Evolutionary conservation across 1,139 yeast species (phyloP).

Genomic region (Yamadazyma siamensis): DNA sequence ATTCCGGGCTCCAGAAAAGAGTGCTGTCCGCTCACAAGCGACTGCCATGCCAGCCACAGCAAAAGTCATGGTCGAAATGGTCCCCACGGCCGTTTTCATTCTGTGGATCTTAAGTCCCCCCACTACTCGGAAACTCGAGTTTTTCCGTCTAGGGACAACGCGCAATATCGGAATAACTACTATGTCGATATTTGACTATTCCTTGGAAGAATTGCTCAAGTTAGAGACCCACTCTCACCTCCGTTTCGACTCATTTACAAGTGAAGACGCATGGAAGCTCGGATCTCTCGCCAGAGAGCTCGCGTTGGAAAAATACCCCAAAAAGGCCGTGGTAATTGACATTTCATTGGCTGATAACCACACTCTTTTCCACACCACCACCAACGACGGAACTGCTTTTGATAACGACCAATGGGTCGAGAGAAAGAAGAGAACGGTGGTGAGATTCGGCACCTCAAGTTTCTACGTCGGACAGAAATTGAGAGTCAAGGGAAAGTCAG

Average conservation of each 20-base stretch:
- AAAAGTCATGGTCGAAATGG: too few species aligned
- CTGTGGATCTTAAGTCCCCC: too few species aligned
- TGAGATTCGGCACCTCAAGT: constrained; percentile 52
- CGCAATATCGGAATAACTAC: too few species aligned
- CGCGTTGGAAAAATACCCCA: constrained; percentile 19
- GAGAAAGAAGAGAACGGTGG: constrained; percentile 51
- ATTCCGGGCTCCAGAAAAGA: too few species aligned
- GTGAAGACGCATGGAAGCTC: constrained; percentile 34
- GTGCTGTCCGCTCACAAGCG: too few species aligned
- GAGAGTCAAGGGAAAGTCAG: constrained; percentile 21
- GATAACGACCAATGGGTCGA: constrained; percentile 62
- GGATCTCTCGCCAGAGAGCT: constrained; percentile 31
- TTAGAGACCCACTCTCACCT: constrained; percentile 18
- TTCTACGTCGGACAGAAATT: constrained; percentile 52
- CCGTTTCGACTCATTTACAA: constrained; percentile 22
- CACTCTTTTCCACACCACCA: constrained; percentile 48
- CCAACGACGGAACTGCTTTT: constrained; percentile 37
- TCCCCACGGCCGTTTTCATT: too few species aligned
- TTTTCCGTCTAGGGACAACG: too few species aligned
- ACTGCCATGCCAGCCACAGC: too few species aligned
- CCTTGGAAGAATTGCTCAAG: constrained; percentile 12
- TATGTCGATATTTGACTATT: too few species aligned
- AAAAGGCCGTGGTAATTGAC: constrained; percentile 46
- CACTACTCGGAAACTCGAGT: too few species aligned
- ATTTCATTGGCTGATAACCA: constrained; percentile 50